Evolutionary conservation across 208 protist species (phyloP).

Genomic region (Leishmania amazonensis): DNA sequence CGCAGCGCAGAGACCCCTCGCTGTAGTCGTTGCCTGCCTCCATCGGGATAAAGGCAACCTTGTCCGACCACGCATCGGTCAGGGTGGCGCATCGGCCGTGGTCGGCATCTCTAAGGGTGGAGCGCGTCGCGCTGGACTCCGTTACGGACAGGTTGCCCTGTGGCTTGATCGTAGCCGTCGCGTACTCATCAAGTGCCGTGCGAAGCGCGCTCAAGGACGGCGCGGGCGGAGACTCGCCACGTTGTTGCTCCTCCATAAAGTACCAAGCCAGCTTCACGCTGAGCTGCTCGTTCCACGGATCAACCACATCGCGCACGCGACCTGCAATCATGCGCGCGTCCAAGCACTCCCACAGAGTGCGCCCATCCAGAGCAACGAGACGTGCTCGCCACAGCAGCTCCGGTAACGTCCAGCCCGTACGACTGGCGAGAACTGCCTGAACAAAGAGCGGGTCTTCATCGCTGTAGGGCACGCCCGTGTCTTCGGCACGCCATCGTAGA

Average conservation of each 20-base stretch:
- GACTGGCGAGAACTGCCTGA: neutral
- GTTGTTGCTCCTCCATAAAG: constrained; percentile 31
- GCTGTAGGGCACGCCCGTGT: constrained; percentile 1
- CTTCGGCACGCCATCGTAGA: constrained; percentile 32
- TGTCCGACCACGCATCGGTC: constrained; percentile 23
- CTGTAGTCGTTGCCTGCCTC: constrained; percentile 35
- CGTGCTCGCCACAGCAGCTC: constrained; percentile 48
- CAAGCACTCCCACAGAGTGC: constrained; percentile 78
- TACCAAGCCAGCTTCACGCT: constrained; percentile 71
- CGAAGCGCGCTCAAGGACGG: constrained; percentile 2
- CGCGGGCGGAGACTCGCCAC: neutral
- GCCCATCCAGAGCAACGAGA: constrained; percentile 66
- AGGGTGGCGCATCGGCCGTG: neutral
- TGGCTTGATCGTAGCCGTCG: constrained; percentile 48
- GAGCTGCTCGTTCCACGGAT: constrained; percentile 86
- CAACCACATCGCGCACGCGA: constrained; percentile 33
- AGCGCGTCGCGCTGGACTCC: neutral
- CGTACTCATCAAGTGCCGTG: constrained; percentile 44
- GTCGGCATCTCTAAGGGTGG: neutral
- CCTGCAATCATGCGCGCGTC: constrained; percentile 27
- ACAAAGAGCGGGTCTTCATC: constrained; percentile 22
- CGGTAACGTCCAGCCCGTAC: constrained; percentile 20
- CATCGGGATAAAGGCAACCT: constrained; percentile 45
- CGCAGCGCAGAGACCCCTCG: constrained; percentile 76
- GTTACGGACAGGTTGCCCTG: constrained; percentile 2